Base-by-base conservation (phyloP, 2,329 filamentous ascomycete species). In the Tolypocladium ophioglossoides region DNA sequence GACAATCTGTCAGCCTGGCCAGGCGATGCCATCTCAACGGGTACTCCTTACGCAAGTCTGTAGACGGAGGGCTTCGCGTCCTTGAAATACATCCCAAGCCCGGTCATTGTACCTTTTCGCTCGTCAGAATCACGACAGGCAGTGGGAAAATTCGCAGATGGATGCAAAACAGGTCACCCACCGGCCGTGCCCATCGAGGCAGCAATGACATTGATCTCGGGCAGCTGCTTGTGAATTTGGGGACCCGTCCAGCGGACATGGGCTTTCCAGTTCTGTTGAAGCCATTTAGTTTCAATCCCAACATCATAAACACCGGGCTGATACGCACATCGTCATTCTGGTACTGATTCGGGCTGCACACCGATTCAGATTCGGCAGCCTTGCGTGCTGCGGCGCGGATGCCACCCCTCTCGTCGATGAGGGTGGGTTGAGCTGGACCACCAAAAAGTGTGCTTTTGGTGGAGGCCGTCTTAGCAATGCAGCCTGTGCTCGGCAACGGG, bases 231-330 rank as follows among this genome's bases (percentile, higher is more conserved):
- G 46, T 76, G 70, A 24, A 83, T 80, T 57, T 83, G 80, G 0
- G 79, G 78, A 0, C 79, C 80, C 0, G 80, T 83, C 80, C 80
- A 83, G 51, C 74, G 74, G 2, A 78, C 67, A 60, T 84, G 80
- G 3, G 79, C 67, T 60, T 73, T 71, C 74, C 75, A 79, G 58
- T 79, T 79, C 74, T 76, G 53, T 32, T 20, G 22, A 27, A 22
- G 30, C 40, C 20, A 52, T 46, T 46, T 12, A 2, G 41, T n/a
- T 44, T 27, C 22, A 14, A 1, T 27, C 2, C 12, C 22, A 30
- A 30, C 30, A 18, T 8, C 5, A 4, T 8, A 8, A 7, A 3
- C 5, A 9, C 16, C 40, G 4, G 14, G 6, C 6, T 7, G 2
- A 27, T 8, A 54, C 62, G 37, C 55, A 67, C 66, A 51, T 68